Conservation (phyloP, 2,329 filamentous ascomycete species). For the Scedosporium aurantiacum region DNA sequence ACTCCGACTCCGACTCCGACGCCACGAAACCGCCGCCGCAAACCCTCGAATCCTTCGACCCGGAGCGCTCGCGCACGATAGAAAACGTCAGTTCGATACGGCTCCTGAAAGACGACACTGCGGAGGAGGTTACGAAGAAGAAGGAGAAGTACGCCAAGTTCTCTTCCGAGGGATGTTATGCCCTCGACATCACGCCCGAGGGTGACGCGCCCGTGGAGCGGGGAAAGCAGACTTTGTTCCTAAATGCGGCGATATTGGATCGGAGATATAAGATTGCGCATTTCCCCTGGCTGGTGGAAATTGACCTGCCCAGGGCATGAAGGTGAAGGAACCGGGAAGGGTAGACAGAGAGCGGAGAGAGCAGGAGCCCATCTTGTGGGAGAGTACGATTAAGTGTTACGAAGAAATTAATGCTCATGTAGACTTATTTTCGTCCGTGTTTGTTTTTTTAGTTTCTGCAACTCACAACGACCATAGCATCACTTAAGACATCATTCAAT, state of each 20-base stretch:
- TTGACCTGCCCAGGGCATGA: constrained; percentile 25
- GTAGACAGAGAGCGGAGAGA: neutral
- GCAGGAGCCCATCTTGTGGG: neutral
- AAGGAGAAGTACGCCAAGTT: neutral
- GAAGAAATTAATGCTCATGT: too few relatives aligned
- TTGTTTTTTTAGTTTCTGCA: too few relatives aligned
- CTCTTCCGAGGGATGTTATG: neutral
- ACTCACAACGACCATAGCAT: too few relatives aligned
- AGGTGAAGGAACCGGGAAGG: neutral
- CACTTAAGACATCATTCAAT: too few relatives aligned
- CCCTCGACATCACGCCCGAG: neutral
- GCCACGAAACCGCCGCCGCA: neutral
- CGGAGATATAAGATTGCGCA: constrained; percentile 29
- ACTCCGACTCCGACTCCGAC: neutral
- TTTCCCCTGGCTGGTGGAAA: constrained; percentile 40
- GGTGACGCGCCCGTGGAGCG: neutral
- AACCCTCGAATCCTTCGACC: neutral
- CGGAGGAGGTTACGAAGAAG: constrained; percentile 24
- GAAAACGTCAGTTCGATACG: neutral
- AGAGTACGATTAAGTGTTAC: too few relatives aligned
- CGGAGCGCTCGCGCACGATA: neutral
- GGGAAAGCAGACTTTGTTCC: constrained; percentile 35
- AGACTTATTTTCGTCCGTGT: too few relatives aligned
- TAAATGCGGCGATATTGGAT: constrained; percentile 45
- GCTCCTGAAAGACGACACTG: constrained; percentile 11